phyloP scores from a whole-genome alignment of 2,329 filamentous ascomycete genomes.

The Apiospora pterosperma region DNA sequence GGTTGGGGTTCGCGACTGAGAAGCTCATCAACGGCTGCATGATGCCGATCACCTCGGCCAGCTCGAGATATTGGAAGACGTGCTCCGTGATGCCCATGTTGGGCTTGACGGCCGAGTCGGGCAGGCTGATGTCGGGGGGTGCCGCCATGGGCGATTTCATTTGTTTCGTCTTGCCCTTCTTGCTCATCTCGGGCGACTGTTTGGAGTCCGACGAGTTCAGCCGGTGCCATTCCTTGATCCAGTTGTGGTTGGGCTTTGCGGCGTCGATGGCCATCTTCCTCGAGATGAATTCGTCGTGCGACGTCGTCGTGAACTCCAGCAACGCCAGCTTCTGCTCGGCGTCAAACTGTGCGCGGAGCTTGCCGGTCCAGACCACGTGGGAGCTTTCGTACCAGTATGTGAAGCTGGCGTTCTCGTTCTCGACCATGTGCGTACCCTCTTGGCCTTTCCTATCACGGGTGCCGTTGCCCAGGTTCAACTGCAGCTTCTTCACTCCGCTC shows the following conservation, averaged over 20 bases:
- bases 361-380: conserved; percentile 77
- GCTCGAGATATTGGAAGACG: conserved; percentile 64
- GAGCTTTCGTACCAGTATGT: conserved; percentile 86
- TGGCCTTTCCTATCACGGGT: conserved; percentile 52
- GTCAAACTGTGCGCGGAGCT: conserved; percentile 76
- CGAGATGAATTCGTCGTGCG: conserved; percentile 81
- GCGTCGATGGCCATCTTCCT: conserved; percentile 61
- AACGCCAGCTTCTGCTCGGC: conserved; percentile 76
- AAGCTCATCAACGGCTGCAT: conserved; percentile 52
- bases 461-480: conserved; percentile 75
- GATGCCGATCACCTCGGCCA: conserved; percentile 58
- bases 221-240: conserved; percentile 64
- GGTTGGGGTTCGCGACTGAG: conserved; percentile 49
- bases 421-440: conserved; percentile 68
- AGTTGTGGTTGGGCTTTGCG: conserved; percentile 58
- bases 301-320: conserved; percentile 74
- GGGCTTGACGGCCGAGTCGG: conserved; percentile 52
- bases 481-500: conserved; percentile 80
- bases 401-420: conserved; percentile 73
- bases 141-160: conserved; percentile 57
- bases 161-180: conserved; percentile 58
- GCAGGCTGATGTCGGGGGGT: conserved; percentile 60
- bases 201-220: conserved; percentile 56
- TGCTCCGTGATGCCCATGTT: conserved; percentile 58
- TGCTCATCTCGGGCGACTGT: conserved; percentile 63